A percentile compares a stretch with the other conserved stretches of the same genome.
Conservation (phyloP, 2,329 filamentous ascomycete genomes). For the Chaetomium strumarium region DNA sequence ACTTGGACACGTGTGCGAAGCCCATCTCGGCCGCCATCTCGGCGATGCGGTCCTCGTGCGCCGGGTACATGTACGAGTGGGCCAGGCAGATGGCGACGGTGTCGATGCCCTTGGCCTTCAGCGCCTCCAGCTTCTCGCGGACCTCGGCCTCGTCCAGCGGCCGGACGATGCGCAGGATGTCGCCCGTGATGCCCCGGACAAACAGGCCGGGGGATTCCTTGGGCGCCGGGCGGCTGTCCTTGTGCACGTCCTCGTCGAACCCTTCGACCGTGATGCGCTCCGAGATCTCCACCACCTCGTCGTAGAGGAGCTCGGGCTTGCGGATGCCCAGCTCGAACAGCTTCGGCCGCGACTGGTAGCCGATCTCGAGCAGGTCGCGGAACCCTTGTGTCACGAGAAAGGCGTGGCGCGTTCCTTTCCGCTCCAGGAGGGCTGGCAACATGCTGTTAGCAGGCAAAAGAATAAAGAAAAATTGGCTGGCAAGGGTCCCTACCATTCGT, state of each 20-base stretch:
- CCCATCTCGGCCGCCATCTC: slow-evolving; percentile 73
- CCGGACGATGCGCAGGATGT: slow-evolving; percentile 64
- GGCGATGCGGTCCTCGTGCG: slow-evolving; percentile 75
- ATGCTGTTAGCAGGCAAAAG: too few relatives aligned
- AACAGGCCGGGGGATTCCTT: slow-evolving; percentile 44
- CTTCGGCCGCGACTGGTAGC: slow-evolving; percentile 81
- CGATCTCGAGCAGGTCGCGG: slow-evolving; percentile 80
- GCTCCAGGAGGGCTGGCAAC: slow-evolving; percentile 70
- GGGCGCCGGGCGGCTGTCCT: slow-evolving; percentile 47
- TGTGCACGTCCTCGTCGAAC: slow-evolving; percentile 74
- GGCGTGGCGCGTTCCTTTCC: slow-evolving; percentile 84
- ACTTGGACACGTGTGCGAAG: slow-evolving; percentile 66
- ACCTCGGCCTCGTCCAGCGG: slow-evolving; percentile 54
- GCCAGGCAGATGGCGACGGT: slow-evolving; percentile 87
- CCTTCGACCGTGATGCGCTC: slow-evolving; percentile 89
- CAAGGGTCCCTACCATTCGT: slow-evolving; percentile 53
- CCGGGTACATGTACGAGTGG: slow-evolving; percentile 87
- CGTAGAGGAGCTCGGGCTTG: slow-evolving; percentile 82
- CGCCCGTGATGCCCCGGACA: slow-evolving; percentile 66
- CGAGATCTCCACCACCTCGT: slow-evolving; percentile 79
- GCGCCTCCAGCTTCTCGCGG: slow-evolving; percentile 53
- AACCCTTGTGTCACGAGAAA: slow-evolving; percentile 85
- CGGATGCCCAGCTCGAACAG: slow-evolving; percentile 88
- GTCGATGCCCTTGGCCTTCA: slow-evolving; percentile 65
- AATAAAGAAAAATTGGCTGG: too few relatives aligned